Evolutionary conservation across 305 asterid genomes (phyloP).

Genomic region (Fraxinus velutina): DNA sequence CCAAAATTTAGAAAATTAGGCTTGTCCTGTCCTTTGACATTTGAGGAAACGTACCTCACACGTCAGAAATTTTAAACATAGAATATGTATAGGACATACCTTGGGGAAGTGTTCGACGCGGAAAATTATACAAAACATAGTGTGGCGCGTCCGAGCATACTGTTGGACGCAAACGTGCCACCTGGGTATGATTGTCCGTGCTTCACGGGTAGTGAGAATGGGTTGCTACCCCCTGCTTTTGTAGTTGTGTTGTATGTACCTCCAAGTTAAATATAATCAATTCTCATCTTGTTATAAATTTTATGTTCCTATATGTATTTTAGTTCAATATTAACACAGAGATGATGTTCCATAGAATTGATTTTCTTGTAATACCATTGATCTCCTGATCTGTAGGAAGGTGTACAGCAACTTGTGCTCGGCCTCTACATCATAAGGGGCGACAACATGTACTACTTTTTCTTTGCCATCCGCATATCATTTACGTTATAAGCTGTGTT

Average conservation of each 20-base stretch:
- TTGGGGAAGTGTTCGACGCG: neutral
- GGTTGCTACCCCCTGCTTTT: neutral
- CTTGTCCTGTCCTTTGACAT: neutral
- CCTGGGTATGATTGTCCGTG: neutral
- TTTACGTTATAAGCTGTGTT: neutral
- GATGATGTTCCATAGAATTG: constrained; percentile 10
- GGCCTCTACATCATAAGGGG: constrained; percentile 98
- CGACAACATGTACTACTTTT: constrained; percentile 68
- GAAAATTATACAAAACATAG: neutral
- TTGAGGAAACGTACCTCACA: neutral
- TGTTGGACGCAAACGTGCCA: neutral
- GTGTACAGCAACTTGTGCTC: constrained; percentile 94
- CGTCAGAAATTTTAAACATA: neutral
- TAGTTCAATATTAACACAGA: neutral
- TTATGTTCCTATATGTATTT: neutral
- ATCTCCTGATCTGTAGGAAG: constrained; percentile 59
- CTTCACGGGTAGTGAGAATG: neutral
- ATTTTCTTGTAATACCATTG: neutral
- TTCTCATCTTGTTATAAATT: neutral
- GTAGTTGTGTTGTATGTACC: neutral
- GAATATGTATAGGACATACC: neutral
- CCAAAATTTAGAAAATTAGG: neutral
- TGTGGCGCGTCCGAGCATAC: neutral
- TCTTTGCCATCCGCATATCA: neutral
- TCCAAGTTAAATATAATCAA: neutral